Base-by-base conservation (phyloP, 306 rosid genomes). In the Ormosia emarginata region DNA sequence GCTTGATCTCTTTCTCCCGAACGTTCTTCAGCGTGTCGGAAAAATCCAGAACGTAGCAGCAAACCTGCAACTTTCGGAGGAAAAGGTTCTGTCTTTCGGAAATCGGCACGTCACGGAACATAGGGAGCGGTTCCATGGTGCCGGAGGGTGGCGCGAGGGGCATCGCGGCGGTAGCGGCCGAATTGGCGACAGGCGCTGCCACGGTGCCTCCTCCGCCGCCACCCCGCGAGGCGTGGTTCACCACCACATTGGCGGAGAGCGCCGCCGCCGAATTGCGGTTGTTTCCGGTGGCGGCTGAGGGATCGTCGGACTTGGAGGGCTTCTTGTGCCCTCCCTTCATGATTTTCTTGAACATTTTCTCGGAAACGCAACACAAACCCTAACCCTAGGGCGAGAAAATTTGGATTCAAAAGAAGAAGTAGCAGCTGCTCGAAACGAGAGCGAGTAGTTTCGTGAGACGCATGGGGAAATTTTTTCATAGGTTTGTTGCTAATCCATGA, bases 231-330 rank as follows among this genome's bases (percentile, higher is more conserved):
- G 94, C 93, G 62, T 92, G 97, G 84, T 90, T 95, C 33, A 87
- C 93, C 11, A 92, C 86, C 77, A 88, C 97, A 80, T 87, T 89
- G 75, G 79, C 61, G 7, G 88, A 24, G 24, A 24, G 24, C 63
- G 30, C 85, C 36, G 91, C 62, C 36, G 84, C 81, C 7, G 91
- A 73, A 71, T 79, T 87, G 2, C 91, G 89, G 77, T 58, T 88
- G 76, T 34, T 85, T 6, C 82, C 91, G 3, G 92, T 50, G 36
- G 39, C 79, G 8, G 86, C 87, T 24, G 86, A 81, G 15, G 90
- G 77, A 78, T 95, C 99, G 77, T 93, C 99, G 8, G 99, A 88
- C 85, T 95, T 95, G 80, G 98, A 87, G 89, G 93, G 91, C 92
- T 95, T 95, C 37, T 89, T 87, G 49, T 87, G 83, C 90, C 97